phyloP scores from a whole-genome alignment of 2,329 filamentous ascomycete genomes.

The Fusarium paranaense region DNA sequence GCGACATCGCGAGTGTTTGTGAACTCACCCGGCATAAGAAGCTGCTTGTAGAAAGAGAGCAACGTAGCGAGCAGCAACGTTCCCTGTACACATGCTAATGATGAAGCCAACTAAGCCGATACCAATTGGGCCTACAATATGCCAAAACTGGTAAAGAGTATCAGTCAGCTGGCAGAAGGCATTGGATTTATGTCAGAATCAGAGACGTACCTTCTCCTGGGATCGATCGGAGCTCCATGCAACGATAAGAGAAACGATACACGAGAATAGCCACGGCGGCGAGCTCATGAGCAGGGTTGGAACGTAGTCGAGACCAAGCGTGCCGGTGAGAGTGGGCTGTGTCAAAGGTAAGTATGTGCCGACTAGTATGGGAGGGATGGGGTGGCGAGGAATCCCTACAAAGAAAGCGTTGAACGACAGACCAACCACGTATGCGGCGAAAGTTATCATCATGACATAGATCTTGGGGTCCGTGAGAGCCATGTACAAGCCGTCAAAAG shows the following conservation, averaged over 20 bases:
- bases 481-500: background rate
- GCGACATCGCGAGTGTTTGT: too few species aligned
- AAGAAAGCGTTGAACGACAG: background rate
- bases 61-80: background rate
- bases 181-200: background rate
- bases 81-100: background rate
- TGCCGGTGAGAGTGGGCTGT: background rate
- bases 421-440: background rate
- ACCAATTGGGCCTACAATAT: too few species aligned
- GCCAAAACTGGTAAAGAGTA: too few species aligned
- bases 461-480: background rate
- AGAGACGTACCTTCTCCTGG: too few species aligned
- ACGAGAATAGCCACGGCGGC: background rate
- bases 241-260: background rate
- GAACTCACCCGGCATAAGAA: too few species aligned
- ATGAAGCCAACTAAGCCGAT: background rate
- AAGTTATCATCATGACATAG: background rate
- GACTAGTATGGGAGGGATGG: too few species aligned
- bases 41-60: background rate
- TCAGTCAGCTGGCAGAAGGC: too few species aligned
- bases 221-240: background rate
- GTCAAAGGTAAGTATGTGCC: too few species aligned
- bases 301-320: background rate
- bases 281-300: background rate
- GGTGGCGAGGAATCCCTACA: too few species aligned